Evolutionary conservation across 202 grass and related monocot genomes (phyloP).

Genomic region (Alloteropsis angusta): DNA sequence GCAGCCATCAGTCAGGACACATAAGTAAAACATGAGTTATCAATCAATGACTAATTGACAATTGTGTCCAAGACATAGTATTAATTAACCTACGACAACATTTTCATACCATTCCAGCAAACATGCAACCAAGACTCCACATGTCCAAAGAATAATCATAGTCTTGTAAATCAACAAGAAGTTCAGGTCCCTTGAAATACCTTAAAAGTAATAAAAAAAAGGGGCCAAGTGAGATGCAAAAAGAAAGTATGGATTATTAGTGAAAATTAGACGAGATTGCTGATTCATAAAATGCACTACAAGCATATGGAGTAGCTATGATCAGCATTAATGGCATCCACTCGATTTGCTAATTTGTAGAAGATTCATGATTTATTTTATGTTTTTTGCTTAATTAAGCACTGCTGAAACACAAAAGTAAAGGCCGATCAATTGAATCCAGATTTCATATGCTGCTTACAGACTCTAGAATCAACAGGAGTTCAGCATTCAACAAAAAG

Average conservation of each 20-base stretch:
- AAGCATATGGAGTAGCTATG: neutral
- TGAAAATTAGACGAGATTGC: neutral
- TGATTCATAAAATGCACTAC: neutral
- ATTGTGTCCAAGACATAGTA: neutral
- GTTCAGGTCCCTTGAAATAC: conserved; percentile 84
- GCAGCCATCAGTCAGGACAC: conserved; percentile 23
- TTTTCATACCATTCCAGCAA: conserved; percentile 78
- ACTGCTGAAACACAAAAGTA: neutral
- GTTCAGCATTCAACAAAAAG: neutral
- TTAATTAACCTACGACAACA: neutral
- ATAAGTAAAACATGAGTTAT: conserved; percentile 1
- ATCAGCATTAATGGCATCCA: neutral
- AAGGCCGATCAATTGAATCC: neutral
- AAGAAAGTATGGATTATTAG: neutral
- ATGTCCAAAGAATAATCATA: conserved; percentile 87
- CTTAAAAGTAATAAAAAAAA: conserved; percentile 16
- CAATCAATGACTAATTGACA: neutral
- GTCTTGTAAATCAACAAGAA: conserved; percentile 87
- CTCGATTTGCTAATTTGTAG: neutral
- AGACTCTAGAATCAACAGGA: neutral
- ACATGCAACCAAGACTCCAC: conserved; percentile 93
- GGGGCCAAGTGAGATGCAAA: conserved; percentile 5
- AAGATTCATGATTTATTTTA: neutral
- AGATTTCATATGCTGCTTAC: neutral
- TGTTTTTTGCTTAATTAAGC: neutral